These are phyloP conservation scores for Ascobolus immersus DNA, from an alignment of 495 filamentous ascomycete species.

Conservation along the genomic window DNA sequence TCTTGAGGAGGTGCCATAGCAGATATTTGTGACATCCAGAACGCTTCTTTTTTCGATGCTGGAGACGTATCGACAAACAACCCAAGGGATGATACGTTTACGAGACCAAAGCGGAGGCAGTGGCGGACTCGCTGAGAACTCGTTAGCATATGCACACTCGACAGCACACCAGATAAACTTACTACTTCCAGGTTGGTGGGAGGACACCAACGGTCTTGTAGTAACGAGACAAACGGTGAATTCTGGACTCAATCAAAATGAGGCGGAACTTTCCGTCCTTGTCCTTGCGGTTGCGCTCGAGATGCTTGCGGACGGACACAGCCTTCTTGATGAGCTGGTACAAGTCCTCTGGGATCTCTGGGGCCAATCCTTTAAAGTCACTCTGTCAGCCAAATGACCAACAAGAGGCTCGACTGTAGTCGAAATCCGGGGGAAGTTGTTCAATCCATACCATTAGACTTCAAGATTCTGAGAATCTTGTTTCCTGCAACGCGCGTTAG, in stretches of 20 bases:
- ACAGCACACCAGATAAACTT: constrained; percentile 3
- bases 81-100: too few relatives aligned
- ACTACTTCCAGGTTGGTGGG: constrained; percentile 91
- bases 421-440: constrained; percentile 6
- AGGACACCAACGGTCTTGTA: constrained; percentile 98
- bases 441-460: constrained; percentile 56
- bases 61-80: too few relatives aligned
- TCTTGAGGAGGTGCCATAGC: too few relatives aligned
- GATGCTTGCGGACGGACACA: constrained; percentile 98
- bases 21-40: too few relatives aligned
- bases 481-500: constrained; percentile 38
- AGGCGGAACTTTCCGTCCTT: constrained; percentile 99
- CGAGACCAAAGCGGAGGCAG: constrained; percentile 23
- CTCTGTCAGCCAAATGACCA: constrained; percentile 92
- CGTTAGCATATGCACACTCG: not conserved
- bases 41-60: too few relatives aligned
- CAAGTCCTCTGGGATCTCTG: constrained; percentile 91
- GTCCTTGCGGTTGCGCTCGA: constrained; percentile 99
- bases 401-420: constrained; percentile 76
- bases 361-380: constrained; percentile 81
- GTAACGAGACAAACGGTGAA: constrained; percentile 37
- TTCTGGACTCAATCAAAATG: constrained; percentile 98
- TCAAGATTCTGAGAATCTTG: constrained; percentile 97
- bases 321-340: constrained; percentile 99
- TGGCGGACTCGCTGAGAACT: constrained; percentile 22